Conservation (phyloP, 805 yeast genomes). For the Pichia scutulata region DNA sequence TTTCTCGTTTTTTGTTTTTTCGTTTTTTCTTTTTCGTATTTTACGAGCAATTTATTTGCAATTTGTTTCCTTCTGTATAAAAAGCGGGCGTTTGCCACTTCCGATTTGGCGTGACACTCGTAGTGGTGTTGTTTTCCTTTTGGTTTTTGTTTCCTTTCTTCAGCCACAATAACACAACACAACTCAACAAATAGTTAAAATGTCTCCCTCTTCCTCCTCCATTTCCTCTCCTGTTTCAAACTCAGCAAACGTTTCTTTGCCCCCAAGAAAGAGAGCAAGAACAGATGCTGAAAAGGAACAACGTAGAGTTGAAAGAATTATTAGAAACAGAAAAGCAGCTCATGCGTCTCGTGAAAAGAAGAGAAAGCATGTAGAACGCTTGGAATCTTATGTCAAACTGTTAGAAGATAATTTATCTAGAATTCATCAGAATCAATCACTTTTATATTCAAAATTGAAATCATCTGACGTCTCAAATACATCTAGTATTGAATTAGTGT, state of each 20-base stretch:
- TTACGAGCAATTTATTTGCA: neutral
- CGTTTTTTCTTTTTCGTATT: neutral
- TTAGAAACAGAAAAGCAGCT: conserved; percentile 93
- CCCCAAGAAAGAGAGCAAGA: conserved; percentile 95
- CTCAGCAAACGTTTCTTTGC: conserved; percentile 35
- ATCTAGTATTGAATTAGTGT: conserved; percentile 9
- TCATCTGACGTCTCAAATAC: conserved; percentile 12
- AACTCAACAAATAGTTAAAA: neutral
- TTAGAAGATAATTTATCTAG: conserved; percentile 28
- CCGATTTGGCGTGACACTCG: neutral
- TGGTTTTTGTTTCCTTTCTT: neutral
- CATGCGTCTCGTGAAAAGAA: conserved; percentile 96
- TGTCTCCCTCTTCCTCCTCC: conserved; percentile 2
- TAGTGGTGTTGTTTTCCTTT: neutral
- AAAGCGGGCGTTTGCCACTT: neutral
- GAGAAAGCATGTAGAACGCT: conserved; percentile 79
- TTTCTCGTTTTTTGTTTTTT: too few relatives aligned
- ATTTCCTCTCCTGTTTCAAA: neutral
- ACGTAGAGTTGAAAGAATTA: conserved; percentile 84
- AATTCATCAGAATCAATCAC: conserved; percentile 11
- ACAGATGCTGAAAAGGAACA: conserved; percentile 97
- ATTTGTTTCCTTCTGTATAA: neutral
- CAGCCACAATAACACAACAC: neutral
- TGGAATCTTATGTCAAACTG: conserved; percentile 52
- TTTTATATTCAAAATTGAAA: conserved; percentile 15